These are phyloP conservation scores for Coniochaeta sp. DNA, from an alignment of 2,329 filamentous ascomycete species.

Conservation along the genomic window DNA sequence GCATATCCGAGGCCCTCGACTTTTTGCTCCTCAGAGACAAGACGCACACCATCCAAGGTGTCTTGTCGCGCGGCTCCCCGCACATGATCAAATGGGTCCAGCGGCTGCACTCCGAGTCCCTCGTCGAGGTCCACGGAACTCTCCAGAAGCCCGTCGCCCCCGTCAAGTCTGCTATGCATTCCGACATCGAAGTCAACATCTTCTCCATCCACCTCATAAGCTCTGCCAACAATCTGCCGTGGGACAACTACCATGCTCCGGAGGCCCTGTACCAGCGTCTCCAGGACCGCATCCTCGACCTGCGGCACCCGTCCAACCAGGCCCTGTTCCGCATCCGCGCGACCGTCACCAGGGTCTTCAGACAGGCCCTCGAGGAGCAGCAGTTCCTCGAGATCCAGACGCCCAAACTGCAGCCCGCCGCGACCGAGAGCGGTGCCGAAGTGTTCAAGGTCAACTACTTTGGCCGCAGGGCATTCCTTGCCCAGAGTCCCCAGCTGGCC, in stretches of 20 bases:
- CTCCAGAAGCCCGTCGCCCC: constrained; percentile 67
- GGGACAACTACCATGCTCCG: constrained; percentile 36
- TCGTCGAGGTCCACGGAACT: constrained; percentile 69
- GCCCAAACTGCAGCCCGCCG: constrained; percentile 82
- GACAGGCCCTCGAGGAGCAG: constrained; percentile 62
- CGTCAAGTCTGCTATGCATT: constrained; percentile 68
- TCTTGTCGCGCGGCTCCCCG: constrained; percentile 56
- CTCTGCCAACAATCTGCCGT: constrained; percentile 37
- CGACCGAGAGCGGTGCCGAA: constrained; percentile 84
- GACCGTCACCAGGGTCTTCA: constrained; percentile 73
- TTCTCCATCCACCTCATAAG: constrained; percentile 44
- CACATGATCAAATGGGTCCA: constrained; percentile 85
- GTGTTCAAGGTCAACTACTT: constrained; percentile 94
- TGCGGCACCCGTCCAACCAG: constrained; percentile 80
- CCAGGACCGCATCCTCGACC: constrained; percentile 72
- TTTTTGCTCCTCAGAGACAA: constrained; percentile 85
- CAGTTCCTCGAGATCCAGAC: constrained; percentile 92
- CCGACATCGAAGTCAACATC: constrained; percentile 70
- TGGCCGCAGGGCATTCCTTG: constrained; percentile 76
- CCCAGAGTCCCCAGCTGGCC: constrained; percentile 83
- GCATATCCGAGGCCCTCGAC: constrained; percentile 73
- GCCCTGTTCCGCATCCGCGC: constrained; percentile 83
- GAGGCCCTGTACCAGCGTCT: constrained; percentile 41
- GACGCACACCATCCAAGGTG: constrained; percentile 75
- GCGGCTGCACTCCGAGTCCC: constrained; percentile 68